These are phyloP conservation scores for Candida boleticola DNA, from an alignment of 805 yeast genomes.

Conservation along the genomic window DNA sequence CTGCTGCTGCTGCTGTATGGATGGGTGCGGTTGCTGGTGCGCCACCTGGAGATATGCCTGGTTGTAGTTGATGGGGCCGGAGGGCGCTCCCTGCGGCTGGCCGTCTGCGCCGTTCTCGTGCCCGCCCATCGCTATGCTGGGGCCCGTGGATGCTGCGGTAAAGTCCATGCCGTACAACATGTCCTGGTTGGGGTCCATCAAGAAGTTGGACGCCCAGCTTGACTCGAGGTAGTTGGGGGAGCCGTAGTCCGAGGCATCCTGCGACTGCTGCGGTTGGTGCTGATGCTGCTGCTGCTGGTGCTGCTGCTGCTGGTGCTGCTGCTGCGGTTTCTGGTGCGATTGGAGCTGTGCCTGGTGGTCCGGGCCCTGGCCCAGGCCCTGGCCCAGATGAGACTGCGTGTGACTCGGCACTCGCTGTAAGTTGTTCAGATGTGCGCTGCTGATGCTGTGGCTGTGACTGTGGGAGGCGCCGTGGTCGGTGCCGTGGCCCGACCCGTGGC, in stretches of 20 bases:
- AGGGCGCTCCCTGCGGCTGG: conserved; percentile 5
- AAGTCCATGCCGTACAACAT: conserved; percentile 35
- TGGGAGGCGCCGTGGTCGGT: not conserved
- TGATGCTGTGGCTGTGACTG: not conserved
- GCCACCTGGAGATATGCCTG: not conserved
- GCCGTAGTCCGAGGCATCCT: not conserved
- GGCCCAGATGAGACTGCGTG: not conserved
- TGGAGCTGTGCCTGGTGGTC: not conserved
- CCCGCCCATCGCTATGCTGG: conserved; percentile 14
- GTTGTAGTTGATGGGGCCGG: conserved; percentile 1
- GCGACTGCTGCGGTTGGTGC: not conserved
- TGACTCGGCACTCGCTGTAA: not conserved
- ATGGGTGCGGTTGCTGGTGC: conserved; percentile 6
- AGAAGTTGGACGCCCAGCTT: conserved; percentile 33
- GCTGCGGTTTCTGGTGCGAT: not conserved
- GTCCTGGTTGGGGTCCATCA: conserved; percentile 31
- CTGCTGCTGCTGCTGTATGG: not conserved
- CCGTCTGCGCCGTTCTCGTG: not conserved
- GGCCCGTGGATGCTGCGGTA: too few species aligned
- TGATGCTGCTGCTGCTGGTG: not conserved
- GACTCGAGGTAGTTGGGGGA: conserved; percentile 17
- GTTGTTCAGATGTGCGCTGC: not conserved
- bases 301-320: not conserved
- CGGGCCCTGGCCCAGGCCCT: not conserved
- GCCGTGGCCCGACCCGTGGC: too few species aligned